These are phyloP conservation scores for Mycothermus thermophilus DNA, from an alignment of 495 filamentous ascomycete species.

Conservation along the genomic window DNA sequence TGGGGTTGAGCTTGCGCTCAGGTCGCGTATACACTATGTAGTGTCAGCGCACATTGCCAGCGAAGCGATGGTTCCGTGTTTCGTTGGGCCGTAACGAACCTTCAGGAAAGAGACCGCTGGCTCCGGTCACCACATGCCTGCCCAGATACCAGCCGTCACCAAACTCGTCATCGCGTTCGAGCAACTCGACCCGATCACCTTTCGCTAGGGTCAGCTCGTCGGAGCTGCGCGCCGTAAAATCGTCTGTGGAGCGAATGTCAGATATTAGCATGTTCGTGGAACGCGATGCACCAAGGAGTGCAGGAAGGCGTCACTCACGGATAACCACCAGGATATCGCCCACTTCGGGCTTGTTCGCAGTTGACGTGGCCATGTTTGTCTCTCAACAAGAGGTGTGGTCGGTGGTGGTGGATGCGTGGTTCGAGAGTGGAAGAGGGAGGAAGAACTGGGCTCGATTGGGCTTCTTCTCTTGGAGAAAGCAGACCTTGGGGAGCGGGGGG, in stretches of 20 bases:
- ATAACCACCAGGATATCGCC: constrained; percentile 63
- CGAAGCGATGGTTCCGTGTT: not conserved
- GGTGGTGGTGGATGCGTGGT: constrained; percentile 10
- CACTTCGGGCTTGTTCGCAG: constrained; percentile 37
- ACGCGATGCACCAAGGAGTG: constrained; percentile 2
- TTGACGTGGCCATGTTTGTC: constrained; percentile 32
- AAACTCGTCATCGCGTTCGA: constrained; percentile 94
- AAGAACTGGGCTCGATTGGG: too few relatives aligned
- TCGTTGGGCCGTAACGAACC: constrained; percentile 39
- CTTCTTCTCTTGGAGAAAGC: too few relatives aligned
- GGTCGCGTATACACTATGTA: constrained; percentile 39
- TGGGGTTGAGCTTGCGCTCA: constrained; percentile 26
- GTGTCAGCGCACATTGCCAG: constrained; percentile 6
- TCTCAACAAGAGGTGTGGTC: constrained; percentile 3
- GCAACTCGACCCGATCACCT: constrained; percentile 78
- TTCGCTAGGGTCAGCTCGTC: constrained; percentile 84
- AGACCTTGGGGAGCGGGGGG: too few relatives aligned
- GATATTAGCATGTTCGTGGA: not conserved
- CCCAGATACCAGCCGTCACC: constrained; percentile 97
- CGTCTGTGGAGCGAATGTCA: constrained; percentile 38
- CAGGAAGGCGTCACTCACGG: constrained; percentile 46
- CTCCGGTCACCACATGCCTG: constrained; percentile 56
- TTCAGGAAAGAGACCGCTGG: constrained; percentile 80
- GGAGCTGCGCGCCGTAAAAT: constrained; percentile 76
- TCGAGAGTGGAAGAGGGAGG: constrained; percentile 6